Conservation (phyloP, 495 filamentous ascomycete species). For the Neurospora sp. region DNA sequence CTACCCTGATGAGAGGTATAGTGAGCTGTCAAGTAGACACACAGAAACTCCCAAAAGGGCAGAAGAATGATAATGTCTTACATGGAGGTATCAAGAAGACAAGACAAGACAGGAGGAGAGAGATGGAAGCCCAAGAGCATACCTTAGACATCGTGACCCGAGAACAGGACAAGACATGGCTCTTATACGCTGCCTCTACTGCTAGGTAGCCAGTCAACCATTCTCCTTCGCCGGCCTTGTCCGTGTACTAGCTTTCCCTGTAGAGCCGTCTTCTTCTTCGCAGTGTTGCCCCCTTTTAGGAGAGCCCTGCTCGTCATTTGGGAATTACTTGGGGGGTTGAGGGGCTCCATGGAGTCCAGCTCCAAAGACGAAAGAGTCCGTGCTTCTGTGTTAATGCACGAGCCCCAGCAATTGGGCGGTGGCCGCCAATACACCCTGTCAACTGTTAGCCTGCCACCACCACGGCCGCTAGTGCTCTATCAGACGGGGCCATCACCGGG, state of each 20-base stretch:
- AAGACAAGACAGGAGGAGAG: not conserved
- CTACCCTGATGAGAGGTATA: not conserved
- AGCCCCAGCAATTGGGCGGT: not conserved
- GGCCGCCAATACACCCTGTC: not conserved
- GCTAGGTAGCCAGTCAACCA: not conserved
- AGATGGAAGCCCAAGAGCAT: not conserved
- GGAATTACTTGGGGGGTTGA: not conserved
- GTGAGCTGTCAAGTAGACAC: not conserved
- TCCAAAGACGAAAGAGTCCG: not conserved
- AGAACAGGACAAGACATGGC: not conserved
- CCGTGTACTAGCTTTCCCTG: not conserved
- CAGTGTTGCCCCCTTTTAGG: not conserved
- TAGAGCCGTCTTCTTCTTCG: not conserved
- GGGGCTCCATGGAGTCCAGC: too few species aligned
- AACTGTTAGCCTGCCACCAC: not conserved
- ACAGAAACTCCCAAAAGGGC: not conserved
- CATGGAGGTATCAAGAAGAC: not conserved
- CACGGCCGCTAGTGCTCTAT: not conserved
- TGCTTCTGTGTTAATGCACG: not conserved
- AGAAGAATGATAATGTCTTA: not conserved
- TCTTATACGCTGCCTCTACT: not conserved
- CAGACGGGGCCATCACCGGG: not conserved
- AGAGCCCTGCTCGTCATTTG: not conserved
- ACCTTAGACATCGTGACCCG: not conserved
- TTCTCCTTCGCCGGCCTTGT: not conserved